These are phyloP conservation scores for Phylloporus sp. DNA, from an alignment of 768 basidiomycete species.

Conservation along the genomic window DNA sequence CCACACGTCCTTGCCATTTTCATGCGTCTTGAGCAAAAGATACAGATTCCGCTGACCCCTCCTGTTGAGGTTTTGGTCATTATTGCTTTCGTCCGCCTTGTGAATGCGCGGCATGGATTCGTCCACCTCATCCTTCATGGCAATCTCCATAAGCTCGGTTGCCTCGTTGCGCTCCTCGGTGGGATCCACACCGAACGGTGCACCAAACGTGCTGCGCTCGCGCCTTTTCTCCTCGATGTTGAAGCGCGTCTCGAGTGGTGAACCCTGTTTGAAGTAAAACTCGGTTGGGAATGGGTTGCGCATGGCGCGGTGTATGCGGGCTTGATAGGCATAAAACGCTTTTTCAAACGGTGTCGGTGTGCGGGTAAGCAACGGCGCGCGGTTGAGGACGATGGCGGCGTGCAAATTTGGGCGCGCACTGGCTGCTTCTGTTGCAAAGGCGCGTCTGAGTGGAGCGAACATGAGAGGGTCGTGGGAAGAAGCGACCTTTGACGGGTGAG, in stretches of 20 bases:
- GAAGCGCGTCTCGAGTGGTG: conserved; percentile 78
- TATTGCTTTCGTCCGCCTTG: conserved; percentile 54
- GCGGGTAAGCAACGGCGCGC: conserved; percentile 71
- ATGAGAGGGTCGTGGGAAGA: conserved; percentile 32
- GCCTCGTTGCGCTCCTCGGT: conserved; percentile 40
- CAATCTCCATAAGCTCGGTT: conserved; percentile 55
- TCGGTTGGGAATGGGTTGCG: conserved; percentile 85
- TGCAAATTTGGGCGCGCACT: conserved; percentile 39
- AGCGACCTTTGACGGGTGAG: not conserved
- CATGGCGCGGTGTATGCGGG: conserved; percentile 76
- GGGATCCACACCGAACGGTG: conserved; percentile 47
- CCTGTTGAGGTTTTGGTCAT: conserved; percentile 76
- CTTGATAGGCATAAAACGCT: conserved; percentile 81
- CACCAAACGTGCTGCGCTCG: conserved; percentile 73
- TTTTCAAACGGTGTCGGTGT: conserved; percentile 70
- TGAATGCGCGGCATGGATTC: conserved; percentile 58
- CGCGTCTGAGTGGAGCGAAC: conserved; percentile 26
- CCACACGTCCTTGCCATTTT: conserved; percentile 58
- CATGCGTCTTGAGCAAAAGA: conserved; percentile 61
- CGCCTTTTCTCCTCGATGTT: conserved; percentile 68
- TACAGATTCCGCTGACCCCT: conserved; percentile 84
- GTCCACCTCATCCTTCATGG: conserved; percentile 58
- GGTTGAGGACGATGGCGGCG: conserved; percentile 71
- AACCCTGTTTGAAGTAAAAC: conserved; percentile 93
- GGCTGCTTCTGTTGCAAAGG: conserved; percentile 42